phyloP scores from a whole-genome alignment of 176 grass and related monocot genomes.

The Oryza rufipogon region DNA sequence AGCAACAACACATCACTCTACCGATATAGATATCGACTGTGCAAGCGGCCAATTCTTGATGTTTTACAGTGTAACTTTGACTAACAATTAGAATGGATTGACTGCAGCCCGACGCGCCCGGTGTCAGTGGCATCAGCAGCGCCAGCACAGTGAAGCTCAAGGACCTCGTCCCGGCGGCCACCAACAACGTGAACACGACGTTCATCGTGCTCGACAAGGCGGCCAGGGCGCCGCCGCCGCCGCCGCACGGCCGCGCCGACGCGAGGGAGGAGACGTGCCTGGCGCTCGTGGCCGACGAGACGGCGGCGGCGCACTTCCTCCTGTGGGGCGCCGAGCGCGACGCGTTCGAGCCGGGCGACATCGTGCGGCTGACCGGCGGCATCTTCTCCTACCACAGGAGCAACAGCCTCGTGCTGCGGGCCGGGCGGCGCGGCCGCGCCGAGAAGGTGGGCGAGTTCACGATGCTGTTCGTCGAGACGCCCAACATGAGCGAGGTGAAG shows the following conservation, averaged over 20 bases:
- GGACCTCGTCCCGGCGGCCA: slow-evolving; percentile 66
- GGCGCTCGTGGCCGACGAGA: slow-evolving; percentile 70
- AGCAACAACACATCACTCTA: neutral
- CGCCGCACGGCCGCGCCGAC: neutral
- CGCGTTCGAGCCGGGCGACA: slow-evolving; percentile 74
- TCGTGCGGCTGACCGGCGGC: slow-evolving; percentile 63
- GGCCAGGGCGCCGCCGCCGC: slow-evolving; percentile 7
- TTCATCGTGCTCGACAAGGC: slow-evolving; percentile 81
- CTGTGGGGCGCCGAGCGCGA: slow-evolving; percentile 78
- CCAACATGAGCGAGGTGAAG: slow-evolving; percentile 88
- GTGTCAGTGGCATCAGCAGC: neutral
- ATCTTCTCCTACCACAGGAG: slow-evolving; percentile 80
- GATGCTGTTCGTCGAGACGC: slow-evolving; percentile 87
- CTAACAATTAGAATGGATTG: neutral
- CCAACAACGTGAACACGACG: slow-evolving; percentile 73
- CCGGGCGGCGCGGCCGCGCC: slow-evolving; percentile 58
- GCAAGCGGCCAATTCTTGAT: too few species aligned
- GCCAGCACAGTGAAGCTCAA: slow-evolving; percentile 47
- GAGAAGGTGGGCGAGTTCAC: slow-evolving; percentile 82
- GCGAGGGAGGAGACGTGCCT: slow-evolving; percentile 54
- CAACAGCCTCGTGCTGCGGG: slow-evolving; percentile 61
- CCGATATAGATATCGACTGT: too few species aligned
- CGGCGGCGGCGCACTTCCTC: slow-evolving; percentile 76
- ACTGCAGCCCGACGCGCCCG: slow-evolving; percentile 5
- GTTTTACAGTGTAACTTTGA: neutral